A percentile compares a stretch with the other conserved stretches of the same genome.
These are phyloP conservation scores for Thelonectria olida DNA, from an alignment of 2,329 filamentous ascomycete genomes.

Conservation along the genomic window DNA sequence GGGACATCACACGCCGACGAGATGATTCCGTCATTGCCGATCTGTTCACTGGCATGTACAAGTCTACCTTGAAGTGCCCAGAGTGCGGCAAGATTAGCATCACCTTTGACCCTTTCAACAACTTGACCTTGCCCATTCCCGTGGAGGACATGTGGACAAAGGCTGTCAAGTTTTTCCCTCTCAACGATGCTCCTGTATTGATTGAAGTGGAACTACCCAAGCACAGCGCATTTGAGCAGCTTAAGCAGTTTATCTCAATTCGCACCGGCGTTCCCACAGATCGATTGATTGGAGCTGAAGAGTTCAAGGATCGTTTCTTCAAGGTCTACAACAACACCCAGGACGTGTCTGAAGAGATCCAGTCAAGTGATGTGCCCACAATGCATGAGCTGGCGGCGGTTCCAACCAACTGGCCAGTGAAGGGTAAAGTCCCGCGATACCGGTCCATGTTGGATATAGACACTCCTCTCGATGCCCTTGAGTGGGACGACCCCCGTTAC, in stretches of 20 bases:
- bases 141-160: conserved; percentile 85
- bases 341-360: conserved; percentile 78
- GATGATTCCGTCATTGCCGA: conserved; percentile 97
- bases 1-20: conserved; percentile 89
- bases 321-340: conserved; percentile 79
- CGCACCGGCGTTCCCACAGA: conserved; percentile 71
- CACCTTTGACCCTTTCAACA: conserved; percentile 97
- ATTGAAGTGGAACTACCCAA: conserved; percentile 85
- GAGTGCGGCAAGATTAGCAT: conserved; percentile 95
- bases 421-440: conserved; percentile 55
- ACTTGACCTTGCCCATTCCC: conserved; percentile 89
- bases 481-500: conserved; percentile 70
- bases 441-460: conserved; percentile 61
- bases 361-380: conserved; percentile 70
- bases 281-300: conserved; percentile 81
- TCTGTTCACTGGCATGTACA: conserved; percentile 97
- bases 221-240: conserved; percentile 71
- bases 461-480: conserved; percentile 53
- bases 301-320: conserved; percentile 87
- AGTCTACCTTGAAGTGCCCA: conserved; percentile 94
- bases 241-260: conserved; percentile 77
- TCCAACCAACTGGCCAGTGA: conserved; percentile 80
- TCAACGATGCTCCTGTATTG: conserved; percentile 74
- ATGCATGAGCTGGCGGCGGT: conserved; percentile 79
- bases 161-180: conserved; percentile 78